Conservation (phyloP, 495 filamentous ascomycete species). For the Aspergillus carlsbadensis region DNA sequence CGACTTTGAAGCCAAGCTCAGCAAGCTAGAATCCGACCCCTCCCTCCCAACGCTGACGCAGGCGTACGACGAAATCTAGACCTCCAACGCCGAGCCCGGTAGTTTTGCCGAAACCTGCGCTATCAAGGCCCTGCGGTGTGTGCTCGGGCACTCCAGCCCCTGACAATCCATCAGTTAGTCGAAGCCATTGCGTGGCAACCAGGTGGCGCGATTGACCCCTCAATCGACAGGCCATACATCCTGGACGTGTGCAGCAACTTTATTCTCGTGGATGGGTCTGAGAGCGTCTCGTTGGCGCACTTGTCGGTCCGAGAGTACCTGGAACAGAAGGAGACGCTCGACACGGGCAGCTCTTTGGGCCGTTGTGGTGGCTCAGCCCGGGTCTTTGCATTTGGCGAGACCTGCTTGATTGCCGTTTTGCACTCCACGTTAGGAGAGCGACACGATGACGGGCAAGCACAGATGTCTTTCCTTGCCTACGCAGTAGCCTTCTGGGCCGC, state of each 20-base stretch:
- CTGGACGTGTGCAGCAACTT: not conserved
- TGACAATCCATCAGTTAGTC: not conserved
- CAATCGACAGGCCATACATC: not conserved
- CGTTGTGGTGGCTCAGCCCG: too few species aligned
- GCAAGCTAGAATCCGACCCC: not conserved
- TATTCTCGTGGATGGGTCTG: not conserved
- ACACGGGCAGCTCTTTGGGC: too few species aligned
- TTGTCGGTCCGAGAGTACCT: not conserved
- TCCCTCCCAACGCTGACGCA: not conserved
- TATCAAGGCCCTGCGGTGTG: too few species aligned
- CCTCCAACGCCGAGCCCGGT: not conserved
- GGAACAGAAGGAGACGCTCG: too few species aligned
- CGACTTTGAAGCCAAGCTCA: not conserved
- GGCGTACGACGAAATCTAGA: not conserved
- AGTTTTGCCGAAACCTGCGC: too few species aligned
- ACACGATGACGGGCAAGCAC: too few species aligned
- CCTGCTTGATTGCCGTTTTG: too few species aligned
- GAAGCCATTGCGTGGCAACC: not conserved
- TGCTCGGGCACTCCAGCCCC: not conserved
- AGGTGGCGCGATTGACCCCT: not conserved
- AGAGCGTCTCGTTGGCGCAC: not conserved
- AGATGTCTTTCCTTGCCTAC: too few species aligned
- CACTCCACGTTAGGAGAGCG: too few species aligned
- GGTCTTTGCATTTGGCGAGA: too few species aligned
- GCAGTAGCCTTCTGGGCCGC: too few species aligned